Percentiles rank a stretch among this genome's conserved stretches.
Evolutionary conservation across 1,284 basidiomycete genomes (phyloP).

Genomic region (Boletus mariae): DNA sequence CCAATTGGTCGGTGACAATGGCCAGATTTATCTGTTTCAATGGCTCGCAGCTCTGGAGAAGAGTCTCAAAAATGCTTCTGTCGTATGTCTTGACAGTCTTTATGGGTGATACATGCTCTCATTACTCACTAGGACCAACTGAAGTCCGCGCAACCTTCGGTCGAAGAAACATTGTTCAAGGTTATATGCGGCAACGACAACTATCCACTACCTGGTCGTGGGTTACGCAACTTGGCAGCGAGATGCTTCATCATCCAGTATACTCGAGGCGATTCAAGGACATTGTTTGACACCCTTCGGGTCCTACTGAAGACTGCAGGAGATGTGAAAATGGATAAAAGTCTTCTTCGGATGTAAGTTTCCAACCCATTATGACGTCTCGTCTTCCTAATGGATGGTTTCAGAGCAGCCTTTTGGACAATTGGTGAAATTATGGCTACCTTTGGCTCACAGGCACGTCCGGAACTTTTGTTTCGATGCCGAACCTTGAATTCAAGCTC

Average conservation of each 20-base stretch:
- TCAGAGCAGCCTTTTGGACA: conserved; percentile 73
- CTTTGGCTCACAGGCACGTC: conserved; percentile 76
- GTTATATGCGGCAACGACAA: conserved; percentile 56
- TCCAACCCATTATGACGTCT: conserved; percentile 6
- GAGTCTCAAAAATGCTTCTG: conserved; percentile 44
- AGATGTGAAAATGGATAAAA: conserved; percentile 70
- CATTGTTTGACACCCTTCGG: conserved; percentile 87
- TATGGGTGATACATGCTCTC: conserved; percentile 1
- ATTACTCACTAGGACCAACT: conserved; percentile 50
- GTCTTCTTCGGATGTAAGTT: conserved; percentile 65
- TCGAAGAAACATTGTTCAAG: conserved; percentile 65
- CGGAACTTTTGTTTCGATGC: not conserved
- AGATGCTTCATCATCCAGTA: conserved; percentile 81
- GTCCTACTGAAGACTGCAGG: conserved; percentile 69
- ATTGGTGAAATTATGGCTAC: conserved; percentile 85
- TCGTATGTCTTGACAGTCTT: conserved; percentile 39
- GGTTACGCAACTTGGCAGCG: conserved; percentile 75
- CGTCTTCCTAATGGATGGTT: conserved; percentile 7
- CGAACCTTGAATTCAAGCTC: not conserved
- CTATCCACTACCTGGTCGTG: conserved; percentile 80
- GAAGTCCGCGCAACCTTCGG: conserved; percentile 56
- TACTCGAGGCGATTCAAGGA: conserved; percentile 75
- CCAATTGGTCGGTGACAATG: conserved; percentile 71
- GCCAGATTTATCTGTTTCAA: conserved; percentile 77
- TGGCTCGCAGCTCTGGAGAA: conserved; percentile 74